Base-by-base conservation (phyloP, 2,329 filamentous ascomycete species). In the Microdochium nivale region DNA sequence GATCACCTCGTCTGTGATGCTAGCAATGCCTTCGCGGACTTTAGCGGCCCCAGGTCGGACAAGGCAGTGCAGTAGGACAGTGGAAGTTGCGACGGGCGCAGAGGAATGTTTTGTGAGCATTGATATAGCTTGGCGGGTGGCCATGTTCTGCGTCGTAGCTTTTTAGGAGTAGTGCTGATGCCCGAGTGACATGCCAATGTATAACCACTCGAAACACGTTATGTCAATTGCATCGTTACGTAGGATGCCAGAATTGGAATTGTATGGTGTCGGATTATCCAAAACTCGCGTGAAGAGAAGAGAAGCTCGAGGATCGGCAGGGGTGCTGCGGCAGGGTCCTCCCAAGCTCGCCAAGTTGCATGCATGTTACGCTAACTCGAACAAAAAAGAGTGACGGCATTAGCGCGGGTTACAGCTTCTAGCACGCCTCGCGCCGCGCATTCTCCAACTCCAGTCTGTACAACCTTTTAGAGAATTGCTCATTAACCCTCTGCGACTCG, bases 1-100 rank as follows among this genome's bases (percentile, higher is more conserved):
- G 47, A 89, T 75, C 2, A 69, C 69, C 7, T 79, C 73, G 24
- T 81, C 74, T 0, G 76, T 75, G 3, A 89, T 66, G 1, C 73
- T 71, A 2, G 70, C 62, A 46, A 89, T 72, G 14, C 85, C 85
- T 58, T 87, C 78, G 32, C 83, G 77, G 24, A 72, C 72, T 25
- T 78, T 80, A 62, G 73, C 81, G 13, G 80, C 78, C 3, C 84
- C 82, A 0, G 86, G 82, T 55, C 86, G 87, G 52, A 89, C 79
- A 57, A 79, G 81, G 62, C 86, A 87, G 25, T 78, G 73, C 30
- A 89, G 68, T 51, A 83, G 78, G 19, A 89, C 64, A 2, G 67
- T 72, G 24, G 68, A 21, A 19, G 16, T 21, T 23, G 19, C 71
- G 3, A 67, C 53, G 25, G 68, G 60, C 0, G 59, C 58, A 21